Conservation (phyloP, 768 basidiomycete species). For the Lentinus brumalis region DNA sequence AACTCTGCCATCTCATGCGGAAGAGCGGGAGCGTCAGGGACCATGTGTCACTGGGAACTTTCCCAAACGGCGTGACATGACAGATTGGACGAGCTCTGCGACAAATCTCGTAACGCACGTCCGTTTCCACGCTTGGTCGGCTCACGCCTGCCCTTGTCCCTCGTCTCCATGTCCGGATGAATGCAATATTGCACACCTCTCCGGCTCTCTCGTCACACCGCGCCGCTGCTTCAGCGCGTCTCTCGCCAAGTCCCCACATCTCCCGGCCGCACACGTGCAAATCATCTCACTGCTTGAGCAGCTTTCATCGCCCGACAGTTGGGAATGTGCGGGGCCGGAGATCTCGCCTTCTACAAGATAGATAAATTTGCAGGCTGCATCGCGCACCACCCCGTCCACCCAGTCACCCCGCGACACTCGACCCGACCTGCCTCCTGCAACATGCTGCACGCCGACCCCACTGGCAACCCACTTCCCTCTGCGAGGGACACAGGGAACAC, state of each 20-base stretch:
- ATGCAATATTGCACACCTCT: not conserved
- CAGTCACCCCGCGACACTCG: not conserved
- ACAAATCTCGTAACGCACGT: slow-evolving; percentile 10
- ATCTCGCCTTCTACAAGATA: slow-evolving; percentile 13
- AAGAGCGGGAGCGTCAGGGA: slow-evolving; percentile 5
- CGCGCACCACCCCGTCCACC: not conserved
- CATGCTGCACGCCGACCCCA: not conserved
- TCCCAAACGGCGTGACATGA: slow-evolving; percentile 20
- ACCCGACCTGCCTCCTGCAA: not conserved
- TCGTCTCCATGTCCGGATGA: not conserved
- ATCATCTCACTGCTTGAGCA: slow-evolving; percentile 10
- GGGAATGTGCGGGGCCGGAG: slow-evolving; percentile 13
- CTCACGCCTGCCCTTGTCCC: slow-evolving; percentile 1
- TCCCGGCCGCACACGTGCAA: slow-evolving; percentile 12
- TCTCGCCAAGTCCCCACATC: not conserved
- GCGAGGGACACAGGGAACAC: not conserved
- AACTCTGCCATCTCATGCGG: not conserved
- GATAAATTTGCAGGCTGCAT: slow-evolving; percentile 12
- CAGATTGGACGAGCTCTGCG: slow-evolving; percentile 11
- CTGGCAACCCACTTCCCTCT: not conserved
- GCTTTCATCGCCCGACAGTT: slow-evolving; percentile 14
- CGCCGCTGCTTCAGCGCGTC: not conserved
- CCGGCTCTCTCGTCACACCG: not conserved
- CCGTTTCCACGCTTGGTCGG: slow-evolving; percentile 8
- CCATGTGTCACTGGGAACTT: slow-evolving; percentile 17